Conservation (phyloP, 345 rosid genomes). For the Draba incana region DNA sequence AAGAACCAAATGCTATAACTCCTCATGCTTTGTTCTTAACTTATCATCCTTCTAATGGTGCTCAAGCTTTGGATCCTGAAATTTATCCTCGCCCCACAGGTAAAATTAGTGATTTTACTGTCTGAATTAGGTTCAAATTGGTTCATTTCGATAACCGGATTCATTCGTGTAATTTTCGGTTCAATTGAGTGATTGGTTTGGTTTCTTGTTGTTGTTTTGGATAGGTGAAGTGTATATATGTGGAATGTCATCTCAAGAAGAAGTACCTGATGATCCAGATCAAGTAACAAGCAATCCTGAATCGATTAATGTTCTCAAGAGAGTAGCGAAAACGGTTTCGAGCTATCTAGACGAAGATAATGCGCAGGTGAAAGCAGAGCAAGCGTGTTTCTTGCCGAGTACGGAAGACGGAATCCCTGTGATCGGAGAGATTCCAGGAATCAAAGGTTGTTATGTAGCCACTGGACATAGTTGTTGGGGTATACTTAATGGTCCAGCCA, state of each 20-base stretch:
- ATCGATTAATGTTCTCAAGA: slow-evolving; percentile 68
- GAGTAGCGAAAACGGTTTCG: slow-evolving; percentile 70
- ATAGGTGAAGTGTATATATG: slow-evolving; percentile 90
- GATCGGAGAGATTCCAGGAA: slow-evolving; percentile 75
- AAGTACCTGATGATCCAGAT: slow-evolving; percentile 82
- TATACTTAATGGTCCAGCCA: slow-evolving; percentile 85
- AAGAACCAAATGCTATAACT: slow-evolving; percentile 57
- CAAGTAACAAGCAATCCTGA: slow-evolving; percentile 61
- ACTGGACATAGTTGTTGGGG: slow-evolving; percentile 97
- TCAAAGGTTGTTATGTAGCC: slow-evolving; percentile 72
- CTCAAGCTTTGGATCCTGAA: slow-evolving; percentile 71
- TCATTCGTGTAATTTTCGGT: too few relatives aligned
- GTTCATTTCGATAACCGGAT: too few relatives aligned
- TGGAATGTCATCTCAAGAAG: slow-evolving; percentile 77
- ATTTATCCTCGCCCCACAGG: slow-evolving; percentile 86
- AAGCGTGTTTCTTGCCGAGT: slow-evolving; percentile 89
- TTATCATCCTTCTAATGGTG: slow-evolving; percentile 55
- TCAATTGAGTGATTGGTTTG: background rate
- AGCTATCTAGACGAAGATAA: slow-evolving; percentile 66
- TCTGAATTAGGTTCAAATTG: background rate
- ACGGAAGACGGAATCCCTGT: slow-evolving; percentile 75
- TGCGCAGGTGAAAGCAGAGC: slow-evolving; percentile 72
- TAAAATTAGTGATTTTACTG: slow-evolving; percentile 16
- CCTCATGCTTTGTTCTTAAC: slow-evolving; percentile 74
- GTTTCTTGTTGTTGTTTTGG: slow-evolving; percentile 6